These are phyloP conservation scores for Colletotrichum gloeosporioides DNA, from an alignment of 2,329 filamentous ascomycete genomes.

Conservation along the genomic window DNA sequence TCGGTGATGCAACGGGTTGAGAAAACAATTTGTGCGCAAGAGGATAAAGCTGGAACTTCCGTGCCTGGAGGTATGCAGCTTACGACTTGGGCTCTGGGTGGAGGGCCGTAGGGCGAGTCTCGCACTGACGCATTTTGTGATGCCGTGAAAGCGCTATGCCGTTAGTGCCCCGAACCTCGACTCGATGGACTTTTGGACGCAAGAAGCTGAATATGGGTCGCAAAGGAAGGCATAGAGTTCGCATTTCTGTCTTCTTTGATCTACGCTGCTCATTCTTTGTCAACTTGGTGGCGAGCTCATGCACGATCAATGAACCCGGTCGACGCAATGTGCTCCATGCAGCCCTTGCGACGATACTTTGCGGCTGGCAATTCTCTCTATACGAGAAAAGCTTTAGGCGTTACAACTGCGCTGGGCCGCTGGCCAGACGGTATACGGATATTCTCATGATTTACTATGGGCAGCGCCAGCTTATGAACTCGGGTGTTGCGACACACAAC, in stretches of 20 bases:
- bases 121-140: background rate
- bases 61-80: background rate
- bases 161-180: background rate
- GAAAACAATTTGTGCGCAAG: background rate
- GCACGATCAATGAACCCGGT: accelerated
- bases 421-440: background rate
- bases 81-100: background rate
- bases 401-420: background rate
- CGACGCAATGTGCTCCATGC: background rate
- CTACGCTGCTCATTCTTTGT: background rate
- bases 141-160: background rate
- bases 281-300: background rate
- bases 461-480: background rate
- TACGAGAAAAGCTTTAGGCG: background rate
- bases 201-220: background rate
- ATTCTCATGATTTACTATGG: background rate
- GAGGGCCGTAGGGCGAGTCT: background rate
- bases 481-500: background rate
- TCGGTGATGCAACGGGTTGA: background rate
- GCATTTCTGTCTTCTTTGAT: background rate
- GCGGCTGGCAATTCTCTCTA: background rate
- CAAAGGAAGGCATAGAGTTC: background rate
- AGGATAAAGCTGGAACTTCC: background rate
- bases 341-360: background rate
- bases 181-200: background rate